Evolutionary conservation across 176 grass and related monocot species (phyloP).

Genomic region (Stipa capillata): DNA sequence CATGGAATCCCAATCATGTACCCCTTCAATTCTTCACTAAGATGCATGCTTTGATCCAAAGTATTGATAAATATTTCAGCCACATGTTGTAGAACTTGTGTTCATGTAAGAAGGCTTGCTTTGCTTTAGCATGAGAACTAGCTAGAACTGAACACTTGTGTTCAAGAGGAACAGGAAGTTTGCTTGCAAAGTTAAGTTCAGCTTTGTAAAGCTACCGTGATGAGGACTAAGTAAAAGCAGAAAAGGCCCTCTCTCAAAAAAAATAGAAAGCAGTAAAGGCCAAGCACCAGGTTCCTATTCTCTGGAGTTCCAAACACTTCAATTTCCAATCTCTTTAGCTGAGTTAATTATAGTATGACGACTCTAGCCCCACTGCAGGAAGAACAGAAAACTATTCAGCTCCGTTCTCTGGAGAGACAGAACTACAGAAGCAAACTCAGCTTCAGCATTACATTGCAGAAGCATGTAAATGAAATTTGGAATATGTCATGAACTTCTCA

Average conservation of each 20-base stretch:
- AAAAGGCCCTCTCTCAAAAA: background rate
- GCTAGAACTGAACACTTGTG: background rate
- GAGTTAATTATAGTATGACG: no score
- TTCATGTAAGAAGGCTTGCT: no score
- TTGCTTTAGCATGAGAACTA: conserved; percentile 26
- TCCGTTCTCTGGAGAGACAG: background rate
- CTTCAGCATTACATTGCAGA: background rate
- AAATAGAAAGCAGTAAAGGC: conserved; percentile 8
- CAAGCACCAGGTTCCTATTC: background rate
- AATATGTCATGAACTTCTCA: background rate
- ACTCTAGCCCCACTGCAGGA: background rate
- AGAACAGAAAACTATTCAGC: background rate
- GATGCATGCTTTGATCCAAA: conserved; percentile 37
- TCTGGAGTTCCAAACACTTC: background rate
- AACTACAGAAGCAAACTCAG: conserved; percentile 2
- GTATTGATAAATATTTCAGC: background rate
- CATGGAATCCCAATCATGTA: conserved; percentile 16
- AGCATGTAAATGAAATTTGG: background rate
- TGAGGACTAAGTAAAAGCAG: conserved; percentile 18
- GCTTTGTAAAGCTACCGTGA: conserved; percentile 26
- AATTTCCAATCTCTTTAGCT: background rate
- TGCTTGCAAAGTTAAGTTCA: conserved; percentile 21
- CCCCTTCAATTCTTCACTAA: background rate
- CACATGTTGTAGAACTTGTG: conserved; percentile 26
- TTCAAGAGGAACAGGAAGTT: conserved; percentile 21